Evolutionary conservation across 352 stramenopile species (phyloP).

Genomic region (Aphanomyces astaci): DNA sequence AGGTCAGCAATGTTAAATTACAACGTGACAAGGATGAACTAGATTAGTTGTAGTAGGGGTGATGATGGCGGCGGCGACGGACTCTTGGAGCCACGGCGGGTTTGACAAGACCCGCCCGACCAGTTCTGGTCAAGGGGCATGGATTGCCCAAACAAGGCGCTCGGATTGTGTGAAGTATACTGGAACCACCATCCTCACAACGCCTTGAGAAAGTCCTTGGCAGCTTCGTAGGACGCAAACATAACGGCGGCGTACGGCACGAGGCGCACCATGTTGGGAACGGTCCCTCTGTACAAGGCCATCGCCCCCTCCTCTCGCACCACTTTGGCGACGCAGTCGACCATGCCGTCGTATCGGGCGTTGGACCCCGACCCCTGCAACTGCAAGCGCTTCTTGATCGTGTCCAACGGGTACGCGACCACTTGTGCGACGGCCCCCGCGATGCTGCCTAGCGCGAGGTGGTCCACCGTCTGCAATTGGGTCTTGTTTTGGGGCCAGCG

Average conservation of each 20-base stretch:
- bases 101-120: no score
- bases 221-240: slow-evolving; percentile 79
- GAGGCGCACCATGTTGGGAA: slow-evolving; percentile 67
- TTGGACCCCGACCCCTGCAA: slow-evolving; percentile 25
- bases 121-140: no score
- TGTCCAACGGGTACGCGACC: slow-evolving; percentile 79
- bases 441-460: slow-evolving; percentile 68
- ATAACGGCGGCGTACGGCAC: slow-evolving; percentile 77
- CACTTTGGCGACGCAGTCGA: slow-evolving; percentile 68
- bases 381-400: slow-evolving; percentile 77
- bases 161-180: no score
- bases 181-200: no score
- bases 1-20: no score
- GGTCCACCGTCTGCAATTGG: slow-evolving; percentile 65
- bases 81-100: no score
- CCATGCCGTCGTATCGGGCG: slow-evolving; percentile 47
- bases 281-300: slow-evolving; percentile 62
- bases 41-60: no score
- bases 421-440: slow-evolving; percentile 67
- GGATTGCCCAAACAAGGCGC: no score
- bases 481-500: slow-evolving; percentile 60
- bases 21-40: no score
- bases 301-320: slow-evolving; percentile 60
- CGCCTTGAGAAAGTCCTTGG: slow-evolving; percentile 25
- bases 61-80: no score